Percentiles rank a stretch among this genome's conserved stretches.
phyloP scores from a whole-genome alignment of 176 grass and related monocot genomes.

The Bonia amplexicaulis region DNA sequence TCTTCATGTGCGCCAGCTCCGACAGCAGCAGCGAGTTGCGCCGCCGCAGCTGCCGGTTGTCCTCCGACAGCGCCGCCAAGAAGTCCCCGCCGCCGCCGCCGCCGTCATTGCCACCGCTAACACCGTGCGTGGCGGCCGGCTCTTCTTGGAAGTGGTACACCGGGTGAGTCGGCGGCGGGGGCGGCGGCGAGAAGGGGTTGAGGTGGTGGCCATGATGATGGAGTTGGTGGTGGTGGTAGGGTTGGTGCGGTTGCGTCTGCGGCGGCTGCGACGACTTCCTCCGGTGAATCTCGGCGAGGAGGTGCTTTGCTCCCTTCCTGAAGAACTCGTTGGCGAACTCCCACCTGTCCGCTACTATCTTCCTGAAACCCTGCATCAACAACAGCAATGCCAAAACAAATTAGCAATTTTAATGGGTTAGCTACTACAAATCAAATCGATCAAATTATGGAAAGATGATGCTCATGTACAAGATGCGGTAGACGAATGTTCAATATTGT shows the following conservation, averaged over 20 bases:
- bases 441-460: background rate
- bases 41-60: slow-evolving; percentile 74
- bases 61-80: slow-evolving; percentile 74
- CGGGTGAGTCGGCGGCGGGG: slow-evolving; percentile 27
- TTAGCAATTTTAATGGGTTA: background rate
- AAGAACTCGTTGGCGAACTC: slow-evolving; percentile 97
- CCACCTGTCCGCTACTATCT: slow-evolving; percentile 91
- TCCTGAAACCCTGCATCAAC: slow-evolving; percentile 85
- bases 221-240: slow-evolving; percentile 22
- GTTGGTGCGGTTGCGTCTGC: slow-evolving; percentile 19
- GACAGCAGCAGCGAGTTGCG: slow-evolving; percentile 79
- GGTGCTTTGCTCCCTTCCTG: slow-evolving; percentile 85
- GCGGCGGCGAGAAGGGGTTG: slow-evolving; percentile 46
- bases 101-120: background rate
- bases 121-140: background rate
- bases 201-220: slow-evolving; percentile 28
- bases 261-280: slow-evolving; percentile 61
- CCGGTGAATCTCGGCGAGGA: slow-evolving; percentile 85
- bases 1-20: slow-evolving; percentile 94
- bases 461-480: background rate
- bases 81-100: slow-evolving; percentile 29
- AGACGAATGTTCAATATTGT: background rate
- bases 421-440: background rate
- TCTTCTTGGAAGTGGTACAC: slow-evolving; percentile 43
- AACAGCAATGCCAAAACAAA: background rate